Base-by-base conservation (phyloP, 345 rosid species). In the Camelina hispida region DNA sequence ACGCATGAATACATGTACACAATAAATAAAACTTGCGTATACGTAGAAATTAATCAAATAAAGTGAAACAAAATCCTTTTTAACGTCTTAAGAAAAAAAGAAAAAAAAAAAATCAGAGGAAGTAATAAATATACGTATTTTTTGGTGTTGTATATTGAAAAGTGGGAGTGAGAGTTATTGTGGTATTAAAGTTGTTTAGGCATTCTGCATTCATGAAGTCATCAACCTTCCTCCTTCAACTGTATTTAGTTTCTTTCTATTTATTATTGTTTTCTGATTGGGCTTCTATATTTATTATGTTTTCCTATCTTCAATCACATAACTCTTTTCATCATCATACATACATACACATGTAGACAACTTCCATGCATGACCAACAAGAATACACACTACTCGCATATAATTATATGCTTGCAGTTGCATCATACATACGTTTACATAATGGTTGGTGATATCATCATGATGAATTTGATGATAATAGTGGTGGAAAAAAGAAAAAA, bases 191-290 rank as follows among this genome's bases (percentile, higher is more conserved):
- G 77, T 66, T 72, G 81, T 78, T 66, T 78, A 69, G 81, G 73
- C 81, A 60, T 66, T 78, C 69, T 77, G 78, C 81, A 72, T 72
- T 78, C 77, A 66, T 72, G 73, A 72, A 78, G 81, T 72, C 78
- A 66, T 72, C 65, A 71, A 66, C 77, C 81, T 50, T 78, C 73
- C 77, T 60, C 77, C 81, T 78, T 72, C 81, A 78, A 78, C 81
- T 66, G 81, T 78, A 72, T 78, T 78, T 66, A 72, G 81, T 72
- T 71, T 72, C 78, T 60, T 15, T 52, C 81, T 47, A 38, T 48
- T 62, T 23, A 43, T 23, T 25, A 23, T 44, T 28, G 10, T 56
- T 56, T 30, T 56, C 61, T 30, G 2, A 28, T 28, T 55, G 60
- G 60, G 38, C 11, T 14, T 51, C 28, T 51, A 14, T 51, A 51